These are phyloP conservation scores for Podochytrium sp. DNA, from an alignment of 192 early-diverging fungal species.

Conservation along the genomic window DNA sequence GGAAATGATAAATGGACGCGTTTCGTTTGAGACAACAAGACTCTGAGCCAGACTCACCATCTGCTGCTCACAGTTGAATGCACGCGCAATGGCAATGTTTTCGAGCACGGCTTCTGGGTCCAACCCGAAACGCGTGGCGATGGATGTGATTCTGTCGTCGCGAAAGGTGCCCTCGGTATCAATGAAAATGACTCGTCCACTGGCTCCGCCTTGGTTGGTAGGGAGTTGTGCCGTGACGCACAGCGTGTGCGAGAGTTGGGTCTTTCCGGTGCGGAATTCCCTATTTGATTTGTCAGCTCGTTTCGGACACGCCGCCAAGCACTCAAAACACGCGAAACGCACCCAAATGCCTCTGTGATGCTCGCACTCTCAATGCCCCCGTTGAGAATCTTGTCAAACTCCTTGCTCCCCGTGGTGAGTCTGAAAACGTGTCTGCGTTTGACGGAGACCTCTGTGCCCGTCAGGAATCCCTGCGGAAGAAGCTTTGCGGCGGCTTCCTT, in stretches of 20 bases:
- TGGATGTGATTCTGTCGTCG: conserved; percentile 75
- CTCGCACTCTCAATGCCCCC: conserved; percentile 82
- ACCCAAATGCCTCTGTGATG: conserved; percentile 86
- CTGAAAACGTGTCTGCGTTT: conserved; percentile 63
- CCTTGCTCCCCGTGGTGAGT: conserved; percentile 77
- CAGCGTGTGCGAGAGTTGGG: conserved; percentile 79
- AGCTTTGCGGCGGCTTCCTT: conserved; percentile 78
- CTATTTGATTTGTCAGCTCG: neutral
- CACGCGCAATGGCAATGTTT: conserved; percentile 79
- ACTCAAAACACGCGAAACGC: neutral
- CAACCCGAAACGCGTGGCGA: conserved; percentile 71
- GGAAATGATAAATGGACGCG: neutral
- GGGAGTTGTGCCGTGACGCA: conserved; percentile 81
- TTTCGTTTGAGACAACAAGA: conserved; percentile 27
- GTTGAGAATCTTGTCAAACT: conserved; percentile 77
- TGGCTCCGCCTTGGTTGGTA: conserved; percentile 69
- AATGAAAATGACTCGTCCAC: conserved; percentile 71
- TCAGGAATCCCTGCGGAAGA: conserved; percentile 66
- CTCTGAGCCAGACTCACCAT: conserved; percentile 60
- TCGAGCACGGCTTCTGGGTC: conserved; percentile 66
- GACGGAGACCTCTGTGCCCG: conserved; percentile 59
- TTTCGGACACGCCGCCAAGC: neutral
- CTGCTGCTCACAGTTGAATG: conserved; percentile 85
- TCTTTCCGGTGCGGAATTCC: conserved; percentile 87
- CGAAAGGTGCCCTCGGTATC: conserved; percentile 80